Evolutionary conservation across 805 yeast species (phyloP), one percentile per base, ranked within the genome.

Genomic region (Suhomyces sp.): DNA sequence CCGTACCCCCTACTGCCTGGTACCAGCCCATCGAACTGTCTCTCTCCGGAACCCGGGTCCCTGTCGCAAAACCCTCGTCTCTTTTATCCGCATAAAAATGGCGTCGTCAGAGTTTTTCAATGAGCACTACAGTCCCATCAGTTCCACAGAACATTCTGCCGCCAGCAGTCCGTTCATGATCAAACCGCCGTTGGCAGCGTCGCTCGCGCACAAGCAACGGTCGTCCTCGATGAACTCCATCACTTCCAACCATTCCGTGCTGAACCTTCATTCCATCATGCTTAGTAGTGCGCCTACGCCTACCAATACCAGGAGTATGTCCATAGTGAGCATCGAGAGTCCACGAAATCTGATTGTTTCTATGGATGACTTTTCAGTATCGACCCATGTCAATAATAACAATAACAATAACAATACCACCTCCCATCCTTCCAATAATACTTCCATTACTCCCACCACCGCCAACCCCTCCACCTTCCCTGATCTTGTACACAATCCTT

Each of bases 281-380:
- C 31, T 31, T 15, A 28, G 32, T 19, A 18, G 15, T 25, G 14
- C 39, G 21, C 35, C 43, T 4, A 43, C 46, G 8, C 47, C 53
- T 31, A 50, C 46, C 20, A 51, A 53, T 21, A 48, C 50, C 15
- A 44, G 71, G 26, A 58, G 67, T 42, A 53, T 64, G 56, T 60
- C 68, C 10, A 55, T 65, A 9, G 60, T 57, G 13, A 58, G 66
- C 44, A 39, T 65, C 31, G 72, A 61, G 29, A 56, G 63, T 44
- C 70, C 70, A 3, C 50, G 71, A 25, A 67, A 67, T 42, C 61
- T 68, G 18, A 65, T 67, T 11, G 65, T 62, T 4, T 60, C 68
- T 8, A 50, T 60, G 2, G 73, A 67, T 35, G 73, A 67, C 35
- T 43, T 39, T 23, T 39, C 50, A 29, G 31, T 47, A 13, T 46